These are phyloP conservation scores for Candida rishiriensis DNA, from an alignment of 805 yeast genomes.

Conservation along the genomic window DNA sequence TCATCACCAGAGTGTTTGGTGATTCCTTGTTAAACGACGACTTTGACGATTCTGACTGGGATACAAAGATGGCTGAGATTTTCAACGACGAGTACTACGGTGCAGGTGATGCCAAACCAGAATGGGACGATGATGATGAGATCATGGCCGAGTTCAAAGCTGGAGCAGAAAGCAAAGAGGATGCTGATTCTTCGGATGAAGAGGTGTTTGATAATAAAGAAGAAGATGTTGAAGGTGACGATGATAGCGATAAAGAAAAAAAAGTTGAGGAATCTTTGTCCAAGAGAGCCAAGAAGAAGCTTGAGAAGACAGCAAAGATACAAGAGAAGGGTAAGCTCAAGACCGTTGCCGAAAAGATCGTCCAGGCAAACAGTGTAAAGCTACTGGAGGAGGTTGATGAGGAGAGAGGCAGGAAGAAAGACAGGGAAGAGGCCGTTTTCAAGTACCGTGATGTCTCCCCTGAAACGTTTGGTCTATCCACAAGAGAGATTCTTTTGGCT, in stretches of 20 bases:
- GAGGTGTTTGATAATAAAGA: constrained; percentile 35
- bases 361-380: constrained; percentile 66
- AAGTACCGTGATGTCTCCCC: constrained; percentile 94
- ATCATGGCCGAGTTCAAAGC: constrained; percentile 36
- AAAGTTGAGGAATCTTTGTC: constrained; percentile 31
- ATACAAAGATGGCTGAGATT: constrained; percentile 72
- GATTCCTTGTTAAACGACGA: constrained; percentile 79
- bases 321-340: constrained; percentile 58
- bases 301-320: constrained; percentile 49
- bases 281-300: constrained; percentile 52
- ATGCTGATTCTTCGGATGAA: constrained; percentile 36
- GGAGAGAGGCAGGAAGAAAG: constrained; percentile 55
- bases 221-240: constrained; percentile 29
- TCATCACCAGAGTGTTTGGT: constrained; percentile 62
- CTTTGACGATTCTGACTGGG: constrained; percentile 91
- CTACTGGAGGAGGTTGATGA: constrained; percentile 66
- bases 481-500: constrained; percentile 85
- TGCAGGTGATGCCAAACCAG: constrained; percentile 54
- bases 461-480: constrained; percentile 79
- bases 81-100: constrained; percentile 81
- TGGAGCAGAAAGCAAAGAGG: constrained; percentile 21
- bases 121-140: constrained; percentile 60
- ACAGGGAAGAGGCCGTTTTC: constrained; percentile 52
- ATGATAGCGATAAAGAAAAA: constrained; percentile 15
- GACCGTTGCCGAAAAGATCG: constrained; percentile 69